Evolutionary conservation across 495 filamentous ascomycete genomes (phyloP), one percentile per base, ranked within the genome.

Genomic region (Penicillium verhagenii): DNA sequence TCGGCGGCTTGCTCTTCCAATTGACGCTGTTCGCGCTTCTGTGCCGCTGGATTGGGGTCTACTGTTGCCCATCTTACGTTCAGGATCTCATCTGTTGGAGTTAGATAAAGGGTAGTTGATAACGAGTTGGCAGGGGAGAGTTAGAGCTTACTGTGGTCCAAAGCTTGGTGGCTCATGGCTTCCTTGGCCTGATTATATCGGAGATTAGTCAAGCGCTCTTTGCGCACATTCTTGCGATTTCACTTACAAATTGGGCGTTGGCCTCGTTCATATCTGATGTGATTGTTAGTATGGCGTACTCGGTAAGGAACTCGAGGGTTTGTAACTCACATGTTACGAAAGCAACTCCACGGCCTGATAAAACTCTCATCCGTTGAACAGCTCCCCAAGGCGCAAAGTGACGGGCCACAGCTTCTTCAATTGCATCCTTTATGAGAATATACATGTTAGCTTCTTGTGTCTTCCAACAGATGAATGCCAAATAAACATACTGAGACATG

Each of bases 1-100:
- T 97, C 95, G 0, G 94, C 95, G n/a, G 95, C 95, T 71, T 97
- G 93, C 69, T 99, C 95, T 71, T 99, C 95, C 47, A 99, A 85
- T 16, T 86, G 79, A 29, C 89, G 79, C 18, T 89, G 92, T 66
- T 99, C 95, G 29, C 95, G 83, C 58, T 94, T 93, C 69, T 96
- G 92, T 9, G 94, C 90, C 79, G 91, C 83, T 0, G 95, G 95
- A 58, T 99, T 99, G 18, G 95, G 95, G 67, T 99, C 95, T 3
- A 87, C 87, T 0, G 94, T 97, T 20, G 95, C 94, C 95, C 95
- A 99, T 31, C 95, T 79, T 14, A 99, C 94, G 64, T 99, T 99
- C 1, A 98, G 72, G 29, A 97, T 88, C 71, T 98, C 94, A 53
- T 80, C 38, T 40, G 47, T 21, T 13, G 18, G 11, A 20, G 38